These are phyloP conservation scores for Pezicula rhizophila DNA, from an alignment of 2,329 filamentous ascomycete genomes.

Conservation along the genomic window DNA sequence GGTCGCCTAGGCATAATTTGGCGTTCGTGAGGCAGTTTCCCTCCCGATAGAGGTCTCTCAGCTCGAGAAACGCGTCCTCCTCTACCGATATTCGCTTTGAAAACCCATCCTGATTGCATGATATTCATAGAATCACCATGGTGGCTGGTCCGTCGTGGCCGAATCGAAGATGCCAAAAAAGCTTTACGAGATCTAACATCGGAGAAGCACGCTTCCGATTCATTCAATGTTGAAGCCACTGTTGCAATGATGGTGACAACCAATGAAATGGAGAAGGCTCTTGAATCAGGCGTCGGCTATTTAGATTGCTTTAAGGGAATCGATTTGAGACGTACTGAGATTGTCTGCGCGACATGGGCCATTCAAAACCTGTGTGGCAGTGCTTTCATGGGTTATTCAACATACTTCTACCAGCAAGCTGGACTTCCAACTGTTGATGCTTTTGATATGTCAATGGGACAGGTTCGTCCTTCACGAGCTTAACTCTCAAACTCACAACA, in stretches of 20 bases:
- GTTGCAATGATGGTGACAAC: slow-evolving; percentile 92
- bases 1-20: no score
- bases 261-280: slow-evolving; percentile 50
- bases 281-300: slow-evolving; percentile 33
- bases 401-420: slow-evolving; percentile 52
- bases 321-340: slow-evolving; percentile 42
- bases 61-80: no score
- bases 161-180: slow-evolving; percentile 13
- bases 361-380: slow-evolving; percentile 58
- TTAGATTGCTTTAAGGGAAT: slow-evolving; percentile 39
- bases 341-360: slow-evolving; percentile 49
- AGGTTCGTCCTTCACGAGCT: slow-evolving; percentile 31
- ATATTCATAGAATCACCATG: slow-evolving; percentile 35
- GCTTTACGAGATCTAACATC: slow-evolving; percentile 12
- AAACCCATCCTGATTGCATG: slow-evolving; percentile 9
- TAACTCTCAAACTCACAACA: slow-evolving; percentile 13
- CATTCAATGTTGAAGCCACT: slow-evolving; percentile 61
- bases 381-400: slow-evolving; percentile 59
- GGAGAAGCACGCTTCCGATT: slow-evolving; percentile 6
- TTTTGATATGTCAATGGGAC: slow-evolving; percentile 43
- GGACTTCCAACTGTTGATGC: slow-evolving; percentile 40
- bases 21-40: no score
- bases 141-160: slow-evolving; percentile 10
- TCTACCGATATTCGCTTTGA: no score
- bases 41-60: no score